Conservation (phyloP, 2,329 filamentous ascomycete species). For the Zymoseptoria ardabiliae region DNA sequence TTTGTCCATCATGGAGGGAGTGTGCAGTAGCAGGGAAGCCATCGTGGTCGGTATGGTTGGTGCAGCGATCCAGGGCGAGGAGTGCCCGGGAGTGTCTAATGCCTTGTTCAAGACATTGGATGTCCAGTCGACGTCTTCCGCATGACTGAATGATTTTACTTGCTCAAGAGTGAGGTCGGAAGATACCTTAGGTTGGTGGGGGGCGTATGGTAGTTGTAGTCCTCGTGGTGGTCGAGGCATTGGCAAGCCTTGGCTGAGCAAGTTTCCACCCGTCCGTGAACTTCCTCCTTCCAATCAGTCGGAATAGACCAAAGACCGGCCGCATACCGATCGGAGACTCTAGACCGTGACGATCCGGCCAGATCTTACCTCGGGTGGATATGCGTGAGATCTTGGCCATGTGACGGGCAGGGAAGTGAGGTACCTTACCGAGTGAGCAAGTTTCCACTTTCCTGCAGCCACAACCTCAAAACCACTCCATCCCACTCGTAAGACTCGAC, state of each 20-base stretch:
- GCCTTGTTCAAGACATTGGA: background rate
- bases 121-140: background rate
- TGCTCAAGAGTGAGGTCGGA: background rate
- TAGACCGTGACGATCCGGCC: background rate
- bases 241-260: background rate
- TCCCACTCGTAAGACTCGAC: background rate
- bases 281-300: no score
- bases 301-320: background rate
- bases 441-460: background rate
- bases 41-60: background rate
- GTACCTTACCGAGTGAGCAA: background rate
- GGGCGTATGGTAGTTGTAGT: background rate
- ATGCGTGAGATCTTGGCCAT: background rate
- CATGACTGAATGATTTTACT: background rate
- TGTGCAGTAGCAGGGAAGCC: background rate
- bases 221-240: background rate
- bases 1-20: slow-evolving; percentile 36
- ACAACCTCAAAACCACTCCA: background rate
- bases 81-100: background rate
- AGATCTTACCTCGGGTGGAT: background rate
- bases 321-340: background rate
- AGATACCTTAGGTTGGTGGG: no score
- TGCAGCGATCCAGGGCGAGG: no score
- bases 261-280: background rate
- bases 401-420: background rate